Evolutionary conservation across 1,139 yeast species (phyloP).

Genomic region (Blastobotrys aristatus): DNA sequence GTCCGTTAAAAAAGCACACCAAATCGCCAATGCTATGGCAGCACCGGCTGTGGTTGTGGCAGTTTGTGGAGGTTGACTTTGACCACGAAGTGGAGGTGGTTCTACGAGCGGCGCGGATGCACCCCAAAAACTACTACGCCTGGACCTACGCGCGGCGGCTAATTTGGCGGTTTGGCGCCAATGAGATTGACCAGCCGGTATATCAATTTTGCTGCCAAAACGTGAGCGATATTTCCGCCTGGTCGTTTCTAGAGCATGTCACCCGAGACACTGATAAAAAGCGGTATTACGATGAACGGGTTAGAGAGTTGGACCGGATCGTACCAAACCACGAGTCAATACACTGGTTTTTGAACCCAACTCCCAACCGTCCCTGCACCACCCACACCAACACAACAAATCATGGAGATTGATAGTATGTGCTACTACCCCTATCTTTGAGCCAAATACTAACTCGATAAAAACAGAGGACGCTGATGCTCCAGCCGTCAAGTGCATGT

Average conservation of each 20-base stretch:
- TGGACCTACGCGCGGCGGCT: conserved; percentile 40
- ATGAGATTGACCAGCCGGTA: background rate
- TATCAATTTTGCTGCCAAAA: conserved; percentile 20
- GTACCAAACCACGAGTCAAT: conserved; percentile 4
- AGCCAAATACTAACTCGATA: background rate
- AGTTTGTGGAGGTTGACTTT: conserved; percentile 4
- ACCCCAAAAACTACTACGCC: conserved; percentile 45
- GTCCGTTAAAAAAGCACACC: conserved; percentile 35
- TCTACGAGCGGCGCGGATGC: conserved; percentile 35
- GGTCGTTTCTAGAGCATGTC: conserved; percentile 37
- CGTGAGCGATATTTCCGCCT: conserved; percentile 42
- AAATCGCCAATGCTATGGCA: conserved; percentile 39
- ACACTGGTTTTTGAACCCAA: conserved; percentile 4
- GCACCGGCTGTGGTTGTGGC: conserved; percentile 33
- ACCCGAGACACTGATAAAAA: background rate
- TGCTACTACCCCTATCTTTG: background rate
- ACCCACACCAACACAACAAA: background rate
- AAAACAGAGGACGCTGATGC: background rate
- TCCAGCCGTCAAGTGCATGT: conserved; percentile 7
- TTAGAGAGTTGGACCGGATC: background rate
- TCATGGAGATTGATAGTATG: background rate
- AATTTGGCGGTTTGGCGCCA: conserved; percentile 12
- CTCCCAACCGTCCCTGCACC: background rate
- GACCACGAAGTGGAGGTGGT: conserved; percentile 30
- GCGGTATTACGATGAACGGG: background rate